Evolutionary conservation across 1,139 yeast genomes (phyloP).

Genomic region (Geotrichum klebahnii): DNA sequence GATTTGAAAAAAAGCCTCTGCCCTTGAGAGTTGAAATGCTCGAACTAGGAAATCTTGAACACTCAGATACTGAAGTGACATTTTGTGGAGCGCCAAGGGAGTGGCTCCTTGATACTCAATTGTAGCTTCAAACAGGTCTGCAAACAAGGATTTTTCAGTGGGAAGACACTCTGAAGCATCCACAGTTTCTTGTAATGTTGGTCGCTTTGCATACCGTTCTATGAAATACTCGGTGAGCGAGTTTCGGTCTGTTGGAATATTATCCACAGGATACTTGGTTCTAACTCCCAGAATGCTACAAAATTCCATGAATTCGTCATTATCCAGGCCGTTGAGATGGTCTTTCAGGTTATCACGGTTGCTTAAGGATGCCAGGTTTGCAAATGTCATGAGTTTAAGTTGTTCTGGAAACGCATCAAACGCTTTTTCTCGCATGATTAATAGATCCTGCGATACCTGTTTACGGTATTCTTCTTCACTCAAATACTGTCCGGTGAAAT

Average conservation of each 20-base stretch:
- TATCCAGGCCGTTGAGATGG: conserved; percentile 28
- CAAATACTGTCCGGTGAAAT: conserved; percentile 41
- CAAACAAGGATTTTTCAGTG: conserved; percentile 25
- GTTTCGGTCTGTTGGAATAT: conserved; percentile 16
- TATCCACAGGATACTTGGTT: conserved; percentile 16
- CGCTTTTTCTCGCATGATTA: conserved; percentile 29
- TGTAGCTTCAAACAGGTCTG: conserved; percentile 11
- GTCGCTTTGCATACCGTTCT: conserved; percentile 23
- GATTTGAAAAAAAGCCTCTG: conserved; percentile 30
- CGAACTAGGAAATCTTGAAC: conserved; percentile 39
- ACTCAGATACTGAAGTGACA: conserved; percentile 38
- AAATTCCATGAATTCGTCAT: conserved; percentile 28
- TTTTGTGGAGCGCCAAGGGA: conserved; percentile 28
- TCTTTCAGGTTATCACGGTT: conserved; percentile 31
- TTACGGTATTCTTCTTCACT: conserved; percentile 26
- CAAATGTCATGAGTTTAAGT: conserved; percentile 33
- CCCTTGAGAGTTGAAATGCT: conserved; percentile 28
- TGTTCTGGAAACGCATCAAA: conserved; percentile 29
- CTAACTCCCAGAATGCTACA: conserved; percentile 24
- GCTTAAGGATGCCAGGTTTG: conserved; percentile 35
- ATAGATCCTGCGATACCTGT: conserved; percentile 24
- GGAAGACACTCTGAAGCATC: conserved; percentile 21
- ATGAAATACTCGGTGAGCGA: conserved; percentile 26
- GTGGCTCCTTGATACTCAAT: conserved; percentile 7
- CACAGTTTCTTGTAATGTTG: conserved; percentile 18